Conservation (phyloP, 2,329 filamentous ascomycete species). For the Diaporthe sp. region DNA sequence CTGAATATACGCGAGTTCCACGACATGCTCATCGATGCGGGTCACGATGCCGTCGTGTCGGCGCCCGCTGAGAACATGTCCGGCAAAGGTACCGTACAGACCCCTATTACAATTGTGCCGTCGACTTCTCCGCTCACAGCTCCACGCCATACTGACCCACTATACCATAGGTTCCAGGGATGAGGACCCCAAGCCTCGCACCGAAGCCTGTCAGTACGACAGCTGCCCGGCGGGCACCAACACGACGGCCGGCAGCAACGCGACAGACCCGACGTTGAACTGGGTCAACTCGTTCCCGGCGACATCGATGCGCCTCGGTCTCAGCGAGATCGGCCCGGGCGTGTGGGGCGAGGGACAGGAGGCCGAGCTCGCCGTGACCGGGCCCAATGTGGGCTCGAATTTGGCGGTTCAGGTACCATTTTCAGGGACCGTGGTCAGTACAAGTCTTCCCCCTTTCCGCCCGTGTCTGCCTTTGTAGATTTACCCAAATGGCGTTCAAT, state of each 20-base stretch:
- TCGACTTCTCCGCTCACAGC: not conserved
- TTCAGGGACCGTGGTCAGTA: conserved; percentile 56
- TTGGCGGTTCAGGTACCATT: conserved; percentile 65
- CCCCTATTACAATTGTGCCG: not conserved
- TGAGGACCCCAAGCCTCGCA: conserved; percentile 57
- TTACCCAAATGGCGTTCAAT: not conserved
- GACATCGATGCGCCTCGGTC: conserved; percentile 71
- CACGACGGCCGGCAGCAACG: conserved; percentile 63
- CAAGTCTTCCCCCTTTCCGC: not conserved
- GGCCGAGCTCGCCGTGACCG: conserved; percentile 72
- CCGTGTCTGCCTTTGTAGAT: no score
- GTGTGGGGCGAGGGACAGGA: conserved; percentile 59
- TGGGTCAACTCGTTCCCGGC: conserved; percentile 79
- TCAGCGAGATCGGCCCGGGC: conserved; percentile 63
- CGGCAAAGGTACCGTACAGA: conserved; percentile 59
- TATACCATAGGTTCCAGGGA: conserved; percentile 61
- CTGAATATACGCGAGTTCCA: conserved; percentile 72
- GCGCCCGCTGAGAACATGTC: conserved; percentile 75
- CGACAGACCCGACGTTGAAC: conserved; percentile 67
- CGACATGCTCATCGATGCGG: conserved; percentile 62
- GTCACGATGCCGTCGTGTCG: conserved; percentile 72
- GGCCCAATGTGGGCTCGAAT: conserved; percentile 71
- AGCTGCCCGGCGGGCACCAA: conserved; percentile 69
- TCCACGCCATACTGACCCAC: not conserved
- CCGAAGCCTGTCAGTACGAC: conserved; percentile 66